Percentiles rank a stretch among this genome's conserved stretches.
Evolutionary conservation across 108 stramenopile species (phyloP).

Genomic region (Fragilaria crotonensis): DNA sequence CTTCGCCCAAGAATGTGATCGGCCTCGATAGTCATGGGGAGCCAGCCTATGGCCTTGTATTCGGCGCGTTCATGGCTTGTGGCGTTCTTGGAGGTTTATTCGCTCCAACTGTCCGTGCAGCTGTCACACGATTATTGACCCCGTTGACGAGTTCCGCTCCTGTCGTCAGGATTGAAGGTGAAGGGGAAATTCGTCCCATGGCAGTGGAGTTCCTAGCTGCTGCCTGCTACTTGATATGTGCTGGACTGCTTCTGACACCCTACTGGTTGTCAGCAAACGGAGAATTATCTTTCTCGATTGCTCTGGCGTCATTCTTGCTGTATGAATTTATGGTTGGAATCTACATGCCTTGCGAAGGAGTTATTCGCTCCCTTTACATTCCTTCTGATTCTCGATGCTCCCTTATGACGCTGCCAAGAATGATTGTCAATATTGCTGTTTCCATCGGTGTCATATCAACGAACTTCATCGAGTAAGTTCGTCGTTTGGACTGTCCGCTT

Average conservation of each 20-base stretch:
- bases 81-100: slow-evolving; percentile 61
- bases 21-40: slow-evolving; percentile 43
- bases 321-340: slow-evolving; percentile 52
- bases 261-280: slow-evolving; percentile 16
- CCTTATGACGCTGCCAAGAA: slow-evolving; percentile 47
- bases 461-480: slow-evolving; percentile 17
- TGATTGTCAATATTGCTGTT: slow-evolving; percentile 48
- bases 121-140: slow-evolving; percentile 19
- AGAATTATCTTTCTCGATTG: slow-evolving; percentile 24
- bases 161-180: slow-evolving; percentile 26
- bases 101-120: slow-evolving; percentile 26
- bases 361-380: slow-evolving; percentile 57
- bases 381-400: slow-evolving; percentile 42
- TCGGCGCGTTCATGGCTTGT: slow-evolving; percentile 72
- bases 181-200: slow-evolving; percentile 29
- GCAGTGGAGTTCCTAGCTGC: slow-evolving; percentile 48
- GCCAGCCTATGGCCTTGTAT: slow-evolving; percentile 67
- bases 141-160: slow-evolving; percentile 20
- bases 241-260: slow-evolving; percentile 33
- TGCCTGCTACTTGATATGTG: slow-evolving; percentile 36
- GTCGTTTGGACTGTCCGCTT: not conserved
- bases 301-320: slow-evolving; percentile 26
- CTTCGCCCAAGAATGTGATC: slow-evolving; percentile 4
- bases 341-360: slow-evolving; percentile 58
- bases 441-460: slow-evolving; percentile 37